Base-by-base conservation (phyloP, 371 early-diverging fungal species). In the Rhizopus delemar region DNA sequence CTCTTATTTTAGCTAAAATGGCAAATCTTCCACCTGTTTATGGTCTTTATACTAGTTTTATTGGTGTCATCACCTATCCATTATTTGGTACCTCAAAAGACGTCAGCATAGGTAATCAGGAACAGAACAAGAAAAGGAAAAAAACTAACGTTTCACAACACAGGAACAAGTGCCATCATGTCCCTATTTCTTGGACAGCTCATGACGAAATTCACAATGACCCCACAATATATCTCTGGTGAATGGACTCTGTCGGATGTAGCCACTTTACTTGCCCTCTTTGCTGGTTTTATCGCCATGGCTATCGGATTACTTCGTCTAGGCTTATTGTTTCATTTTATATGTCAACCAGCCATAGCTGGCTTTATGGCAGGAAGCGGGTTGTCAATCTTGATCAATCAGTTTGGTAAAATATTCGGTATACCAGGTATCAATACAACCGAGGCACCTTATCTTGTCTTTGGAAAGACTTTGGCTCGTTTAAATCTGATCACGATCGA, bases 51-150 rank as follows among this genome's bases (percentile, higher is more conserved):
- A 87, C 93, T 46, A 82, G 90, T 51, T 89, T 93, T 66, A 71
- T 92, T 34, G 93, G 96, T 32, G 79, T 85, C 8, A 71, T 90
- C 33, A 53, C 91, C 15, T 94, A 95, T 69, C 81, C 84, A 53
- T 67, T 92, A 53, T 84, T 93, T 64, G 93, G 91, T n/a, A 93
- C 95, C 0, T 86, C 89, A 35, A 91, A 92, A 68, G 94, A 93
- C 59, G 82, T 92, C 45, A 91, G 92, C 13, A 88, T 94, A 48
- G 94, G 96, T 77, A 77, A 53, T 46, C 22, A 32, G 22, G 22
- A 36, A 29, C n/a, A 15, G 38, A 31, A 15, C 46, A 22, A 48
- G 4, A 28, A 28, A 16, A 31, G 16, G 34, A 31, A 43, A 9
- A 16, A 29, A 36, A 31, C 32, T n/a, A 35, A 9, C 12, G 2